Evolutionary conservation across 345 rosid species (phyloP), one percentile per base, ranked within the genome.

Genomic region (Arabis alpina): DNA sequence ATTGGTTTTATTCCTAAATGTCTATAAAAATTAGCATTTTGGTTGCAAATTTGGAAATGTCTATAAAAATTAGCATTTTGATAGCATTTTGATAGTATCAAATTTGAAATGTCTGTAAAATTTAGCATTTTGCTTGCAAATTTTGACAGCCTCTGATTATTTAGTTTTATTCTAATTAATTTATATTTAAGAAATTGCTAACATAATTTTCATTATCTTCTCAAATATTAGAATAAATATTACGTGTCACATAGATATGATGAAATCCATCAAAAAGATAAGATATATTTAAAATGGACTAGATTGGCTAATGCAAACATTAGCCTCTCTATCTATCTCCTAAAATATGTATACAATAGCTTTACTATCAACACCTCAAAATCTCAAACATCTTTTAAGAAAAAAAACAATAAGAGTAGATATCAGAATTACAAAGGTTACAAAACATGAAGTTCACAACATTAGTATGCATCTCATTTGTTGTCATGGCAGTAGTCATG

Each of bases 381-480:
- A 70, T 40, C 66, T 16, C 52, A 68, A 56, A 68, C 30, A 58
- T 48, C 10, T 14, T 24, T 3, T 0, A n/a, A 51, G 11, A 36
- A 4, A 43, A 19, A 8, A 45, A 8, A 68, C 23, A 19, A 9
- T 30, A 3, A 32, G 7, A 13, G 41, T 19, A 15, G 23, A 19
- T 19, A 19, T 16, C 0, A 2, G 10, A 43, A 14, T 30, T 7
- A 2, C 34, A 8, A 55, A 55, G 4, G 3, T 55, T 68, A 8
- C 5, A 32, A 68, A 28, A 47, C 12, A 56, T 69, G 65, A 69
- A 69, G 30, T 47, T 57, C 19, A 49, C 9, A 10, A 23, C 23
- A 59, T 6, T 8, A 7, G 16, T 40, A 48, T 59, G 36, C 51
- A 70, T 50, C 2, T 23, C 34, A 2, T 49, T 58, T 10, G 10